Evolutionary conservation across 257 asterid species (phyloP).

Genomic region (Capsicum rhomboideum): DNA sequence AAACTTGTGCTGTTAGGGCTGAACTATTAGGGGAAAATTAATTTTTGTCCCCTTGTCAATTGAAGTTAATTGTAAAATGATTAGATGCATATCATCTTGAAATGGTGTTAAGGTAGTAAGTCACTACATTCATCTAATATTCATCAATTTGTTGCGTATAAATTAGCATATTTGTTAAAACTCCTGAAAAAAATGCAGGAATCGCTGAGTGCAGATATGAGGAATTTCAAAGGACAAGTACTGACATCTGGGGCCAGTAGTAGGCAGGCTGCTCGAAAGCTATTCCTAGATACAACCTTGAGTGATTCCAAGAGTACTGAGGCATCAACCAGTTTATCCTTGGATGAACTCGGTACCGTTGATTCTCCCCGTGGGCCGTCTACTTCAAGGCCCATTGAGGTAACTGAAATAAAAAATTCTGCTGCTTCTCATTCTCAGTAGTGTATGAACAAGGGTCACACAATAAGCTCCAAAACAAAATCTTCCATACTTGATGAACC

Average conservation of each 20-base stretch:
- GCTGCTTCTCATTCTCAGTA: background rate
- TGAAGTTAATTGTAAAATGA: background rate
- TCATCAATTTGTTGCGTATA: background rate
- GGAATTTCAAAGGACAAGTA: constrained; percentile 51
- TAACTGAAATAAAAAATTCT: constrained; percentile 12
- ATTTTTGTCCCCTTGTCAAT: background rate
- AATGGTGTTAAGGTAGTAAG: background rate
- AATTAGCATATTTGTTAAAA: background rate
- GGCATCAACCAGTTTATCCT: constrained; percentile 47
- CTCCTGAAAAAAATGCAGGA: constrained; percentile 36
- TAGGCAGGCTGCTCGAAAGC: constrained; percentile 64
- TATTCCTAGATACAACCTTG: constrained; percentile 47
- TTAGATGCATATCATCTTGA: background rate
- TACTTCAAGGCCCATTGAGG: constrained; percentile 72
- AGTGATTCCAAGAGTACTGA: constrained; percentile 62
- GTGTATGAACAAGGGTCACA: background rate
- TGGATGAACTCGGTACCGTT: constrained; percentile 42
- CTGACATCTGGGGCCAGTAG: constrained; percentile 40
- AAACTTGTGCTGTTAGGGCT: background rate
- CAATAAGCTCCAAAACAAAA: background rate
- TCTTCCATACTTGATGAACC: background rate
- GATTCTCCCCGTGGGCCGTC: constrained; percentile 63
- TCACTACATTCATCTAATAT: background rate
- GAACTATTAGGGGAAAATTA: background rate
- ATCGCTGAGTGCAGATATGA: constrained; percentile 42